Evolutionary conservation across 1,139 yeast species (phyloP).

Genomic region (Groenewaldozyma auringiensis): DNA sequence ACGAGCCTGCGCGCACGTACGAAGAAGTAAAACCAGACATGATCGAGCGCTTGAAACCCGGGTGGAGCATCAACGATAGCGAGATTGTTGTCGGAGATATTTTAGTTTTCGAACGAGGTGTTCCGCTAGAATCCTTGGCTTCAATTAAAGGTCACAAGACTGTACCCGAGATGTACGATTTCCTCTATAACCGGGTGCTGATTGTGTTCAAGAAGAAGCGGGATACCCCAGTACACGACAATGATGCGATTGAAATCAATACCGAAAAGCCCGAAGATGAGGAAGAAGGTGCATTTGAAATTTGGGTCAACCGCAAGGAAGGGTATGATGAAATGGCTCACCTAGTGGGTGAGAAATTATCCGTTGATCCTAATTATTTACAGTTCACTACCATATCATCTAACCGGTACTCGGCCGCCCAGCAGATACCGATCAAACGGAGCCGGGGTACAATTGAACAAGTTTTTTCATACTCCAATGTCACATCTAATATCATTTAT

Average conservation of each 20-base stretch:
- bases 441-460: conserved; percentile 28
- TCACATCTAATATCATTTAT: conserved; percentile 28
- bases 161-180: conserved; percentile 52
- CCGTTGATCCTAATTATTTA: conserved; percentile 53
- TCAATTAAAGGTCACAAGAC: conserved; percentile 24
- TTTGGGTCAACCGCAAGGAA: conserved; percentile 64
- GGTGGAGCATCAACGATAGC: conserved; percentile 46
- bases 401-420: conserved; percentile 21
- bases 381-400: conserved; percentile 43
- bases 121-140: conserved; percentile 17
- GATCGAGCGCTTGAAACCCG: conserved; percentile 44
- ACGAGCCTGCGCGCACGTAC: conserved; percentile 40
- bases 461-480: conserved; percentile 38
- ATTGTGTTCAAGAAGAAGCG: conserved; percentile 53
- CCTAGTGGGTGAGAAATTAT: conserved; percentile 47
- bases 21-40: conserved; percentile 69
- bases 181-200: conserved; percentile 58
- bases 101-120: conserved; percentile 46
- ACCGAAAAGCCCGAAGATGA: conserved; percentile 37
- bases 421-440: conserved; percentile 33
- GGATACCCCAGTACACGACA: conserved; percentile 24
- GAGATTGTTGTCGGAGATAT: conserved; percentile 80
- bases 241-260: conserved; percentile 11
- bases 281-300: conserved; percentile 37
- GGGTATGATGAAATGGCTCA: conserved; percentile 53